These are phyloP conservation scores for Malus hybrid DNA, from an alignment of 331 rosid species.

Conservation along the genomic window DNA sequence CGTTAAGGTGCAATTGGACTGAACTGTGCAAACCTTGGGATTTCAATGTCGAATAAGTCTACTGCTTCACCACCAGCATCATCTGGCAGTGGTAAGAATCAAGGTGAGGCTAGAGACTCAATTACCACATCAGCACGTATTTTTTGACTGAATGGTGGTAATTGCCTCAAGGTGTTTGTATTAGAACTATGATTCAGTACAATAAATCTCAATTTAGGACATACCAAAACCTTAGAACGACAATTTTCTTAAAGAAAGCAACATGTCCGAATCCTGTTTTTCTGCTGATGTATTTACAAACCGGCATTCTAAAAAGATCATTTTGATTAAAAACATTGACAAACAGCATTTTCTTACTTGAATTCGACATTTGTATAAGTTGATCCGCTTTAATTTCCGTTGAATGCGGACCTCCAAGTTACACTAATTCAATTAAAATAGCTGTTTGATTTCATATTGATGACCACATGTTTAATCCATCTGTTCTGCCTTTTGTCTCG, in stretches of 20 bases:
- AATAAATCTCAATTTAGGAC: neutral
- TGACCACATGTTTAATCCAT: neutral
- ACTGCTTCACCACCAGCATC: slow-evolving; percentile 31
- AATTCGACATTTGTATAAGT: neutral
- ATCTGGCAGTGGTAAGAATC: slow-evolving; percentile 23
- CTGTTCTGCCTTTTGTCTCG: neutral
- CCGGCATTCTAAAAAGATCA: neutral
- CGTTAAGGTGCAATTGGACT: slow-evolving; percentile 57
- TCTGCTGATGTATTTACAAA: neutral
- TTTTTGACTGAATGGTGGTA: neutral
- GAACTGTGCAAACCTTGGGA: slow-evolving; percentile 66
- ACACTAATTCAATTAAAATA: neutral
- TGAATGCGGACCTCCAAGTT: neutral
- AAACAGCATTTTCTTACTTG: neutral
- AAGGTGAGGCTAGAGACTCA: slow-evolving; percentile 17
- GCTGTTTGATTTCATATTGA: neutral
- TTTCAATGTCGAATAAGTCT: slow-evolving; percentile 35
- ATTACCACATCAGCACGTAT: neutral
- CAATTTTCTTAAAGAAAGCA: neutral
- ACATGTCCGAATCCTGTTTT: neutral
- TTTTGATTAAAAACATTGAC: neutral
- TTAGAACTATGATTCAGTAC: too few species aligned
- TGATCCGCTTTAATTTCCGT: neutral
- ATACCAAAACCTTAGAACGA: neutral
- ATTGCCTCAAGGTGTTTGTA: neutral